Evolutionary conservation across 2,329 filamentous ascomycete species (phyloP).

Genomic region (Aspergillus pseudoglaucus): DNA sequence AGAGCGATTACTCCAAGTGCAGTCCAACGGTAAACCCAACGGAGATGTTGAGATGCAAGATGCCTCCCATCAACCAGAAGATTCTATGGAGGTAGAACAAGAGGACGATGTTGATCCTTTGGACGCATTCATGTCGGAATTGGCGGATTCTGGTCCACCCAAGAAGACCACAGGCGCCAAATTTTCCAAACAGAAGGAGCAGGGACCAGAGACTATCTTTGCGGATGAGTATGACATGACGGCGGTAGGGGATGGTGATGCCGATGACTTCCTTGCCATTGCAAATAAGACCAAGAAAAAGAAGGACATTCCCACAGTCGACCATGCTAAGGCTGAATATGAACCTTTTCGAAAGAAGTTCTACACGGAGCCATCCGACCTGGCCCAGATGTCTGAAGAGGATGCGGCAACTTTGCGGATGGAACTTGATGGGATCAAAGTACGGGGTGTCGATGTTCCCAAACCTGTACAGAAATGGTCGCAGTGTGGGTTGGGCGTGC

Average conservation of each 20-base stretch:
- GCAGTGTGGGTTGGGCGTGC: constrained; percentile 82
- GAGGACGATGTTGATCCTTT: constrained; percentile 74
- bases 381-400: constrained; percentile 74
- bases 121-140: constrained; percentile 90
- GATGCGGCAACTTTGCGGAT: constrained; percentile 75
- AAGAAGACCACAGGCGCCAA: constrained; percentile 32
- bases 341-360: constrained; percentile 88
- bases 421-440: constrained; percentile 92
- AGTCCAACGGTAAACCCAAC: constrained; percentile 40
- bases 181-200: constrained; percentile 45
- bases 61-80: constrained; percentile 27
- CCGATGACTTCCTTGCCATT: constrained; percentile 59
- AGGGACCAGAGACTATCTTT: constrained; percentile 78
- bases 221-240: constrained; percentile 72
- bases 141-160: constrained; percentile 47
- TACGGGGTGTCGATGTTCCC: constrained; percentile 78
- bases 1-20: constrained; percentile 45
- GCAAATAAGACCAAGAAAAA: constrained; percentile 70
- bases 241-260: constrained; percentile 55
- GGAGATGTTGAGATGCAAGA: constrained; percentile 44
- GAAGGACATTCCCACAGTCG: constrained; percentile 83
- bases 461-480: constrained; percentile 96
- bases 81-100: constrained; percentile 28
- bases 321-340: constrained; percentile 82
- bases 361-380: constrained; percentile 82